Conservation (phyloP, 208 protist species). For the Leishmania amazonensis region DNA sequence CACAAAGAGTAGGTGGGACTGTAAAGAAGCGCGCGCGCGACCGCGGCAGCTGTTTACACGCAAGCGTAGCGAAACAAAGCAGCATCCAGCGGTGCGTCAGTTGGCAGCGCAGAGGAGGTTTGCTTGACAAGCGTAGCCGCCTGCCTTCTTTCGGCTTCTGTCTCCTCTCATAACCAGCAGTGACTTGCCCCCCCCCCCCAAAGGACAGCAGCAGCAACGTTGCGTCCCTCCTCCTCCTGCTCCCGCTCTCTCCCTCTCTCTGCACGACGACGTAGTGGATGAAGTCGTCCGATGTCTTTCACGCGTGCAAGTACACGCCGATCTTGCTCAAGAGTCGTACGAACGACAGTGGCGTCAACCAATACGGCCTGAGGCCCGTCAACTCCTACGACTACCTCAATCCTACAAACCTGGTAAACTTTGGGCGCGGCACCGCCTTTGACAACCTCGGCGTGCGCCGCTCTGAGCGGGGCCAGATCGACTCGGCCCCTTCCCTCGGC, state of each 20-base stretch:
- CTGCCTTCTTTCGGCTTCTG: background rate
- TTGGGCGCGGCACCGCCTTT: constrained; percentile 83
- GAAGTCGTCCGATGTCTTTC: constrained; percentile 77
- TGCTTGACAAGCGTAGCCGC: background rate
- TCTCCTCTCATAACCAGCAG: background rate
- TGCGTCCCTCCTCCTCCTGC: background rate
- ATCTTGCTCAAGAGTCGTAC: constrained; percentile 66
- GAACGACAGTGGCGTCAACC: constrained; percentile 83
- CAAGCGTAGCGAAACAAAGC: background rate
- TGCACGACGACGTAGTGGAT: constrained; percentile 23
- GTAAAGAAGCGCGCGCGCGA: background rate
- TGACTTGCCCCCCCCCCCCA: background rate
- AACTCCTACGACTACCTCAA: constrained; percentile 87
- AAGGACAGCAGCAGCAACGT: background rate
- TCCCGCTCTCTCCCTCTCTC: background rate
- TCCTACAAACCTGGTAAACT: constrained; percentile 91
- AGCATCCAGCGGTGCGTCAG: background rate
- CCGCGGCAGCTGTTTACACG: background rate
- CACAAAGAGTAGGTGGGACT: background rate
- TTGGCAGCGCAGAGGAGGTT: background rate
- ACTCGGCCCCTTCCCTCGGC: constrained; percentile 76
- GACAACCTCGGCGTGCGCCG: constrained; percentile 88
- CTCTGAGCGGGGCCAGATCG: constrained; percentile 75
- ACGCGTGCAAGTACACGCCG: constrained; percentile 59
- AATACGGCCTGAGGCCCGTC: constrained; percentile 84